Evolutionary conservation across 2,329 filamentous ascomycete genomes (phyloP), one percentile per base, ranked within the genome.

Genomic region (Penicillium hesseltinei): DNA sequence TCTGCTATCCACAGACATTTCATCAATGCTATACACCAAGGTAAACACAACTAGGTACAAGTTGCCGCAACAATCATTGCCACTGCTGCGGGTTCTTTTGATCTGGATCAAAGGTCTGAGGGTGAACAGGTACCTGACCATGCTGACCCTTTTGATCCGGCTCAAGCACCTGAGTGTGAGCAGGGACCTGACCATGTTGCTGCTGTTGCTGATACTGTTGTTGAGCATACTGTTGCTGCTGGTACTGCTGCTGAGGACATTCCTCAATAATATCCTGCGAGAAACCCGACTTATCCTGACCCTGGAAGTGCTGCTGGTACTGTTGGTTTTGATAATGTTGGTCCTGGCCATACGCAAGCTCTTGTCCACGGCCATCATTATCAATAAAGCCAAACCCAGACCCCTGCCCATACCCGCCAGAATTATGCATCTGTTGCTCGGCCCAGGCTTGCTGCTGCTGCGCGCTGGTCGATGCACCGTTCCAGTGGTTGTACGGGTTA

Each of bases 401-500:
- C 2, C 65, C 63, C 4, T 60, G 38, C 1, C 62, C 65, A 35
- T 66, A 61, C n/a, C 55, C 10, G 47, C 55, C 53, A 6, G 53
- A 6, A 11, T 29, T 35, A 40, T 58, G 48, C 27, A 51, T 45
- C 44, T 62, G 60, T 15, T 51, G 45, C 36, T 57, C 40, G 9
- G 50, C 53, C 52, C 58, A 57, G 42, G 40, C 66, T 25, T 67
- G 64, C 29, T 61, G 62, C 13, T 50, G 58, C 19, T 71, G 68
- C 2, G 70, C 67, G 50, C 62, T 69, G 44, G 69, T 69, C n/a
- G 70, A 68, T 50, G n/a, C 19, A 10, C 73, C 70, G 21, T 72
- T 69, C 72, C 73, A 76, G 36, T 68, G 68, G 7, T 69, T 70
- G 50, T 73, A 72, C 15, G 75, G 58, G 31, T 72, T 65, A 21